Conservation (phyloP, 2,329 filamentous ascomycete species). For the Sordariomycetes sp. region DNA sequence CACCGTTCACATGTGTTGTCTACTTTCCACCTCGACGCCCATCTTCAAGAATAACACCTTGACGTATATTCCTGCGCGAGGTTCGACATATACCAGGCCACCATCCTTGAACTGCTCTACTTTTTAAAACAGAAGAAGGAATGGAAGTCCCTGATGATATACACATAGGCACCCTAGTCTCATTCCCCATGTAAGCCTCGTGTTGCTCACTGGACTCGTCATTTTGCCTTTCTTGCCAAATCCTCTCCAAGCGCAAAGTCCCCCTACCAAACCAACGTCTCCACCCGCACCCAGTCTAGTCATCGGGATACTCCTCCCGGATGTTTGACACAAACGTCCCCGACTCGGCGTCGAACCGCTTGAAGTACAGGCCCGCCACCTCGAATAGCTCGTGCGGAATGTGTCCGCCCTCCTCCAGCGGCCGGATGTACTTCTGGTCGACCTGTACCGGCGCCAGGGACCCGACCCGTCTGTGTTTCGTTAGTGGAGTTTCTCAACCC, state of each 20-base stretch:
- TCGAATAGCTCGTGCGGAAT: slow-evolving; percentile 50
- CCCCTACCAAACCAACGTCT: not conserved
- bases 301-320: slow-evolving; percentile 74
- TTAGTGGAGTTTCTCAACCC: slow-evolving; percentile 21
- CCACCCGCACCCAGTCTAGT: slow-evolving; percentile 32
- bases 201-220: too few relatives aligned
- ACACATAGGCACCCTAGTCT: too few relatives aligned
- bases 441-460: slow-evolving; percentile 29
- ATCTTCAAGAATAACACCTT: too few relatives aligned
- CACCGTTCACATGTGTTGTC: too few relatives aligned
- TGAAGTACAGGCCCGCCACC: slow-evolving; percentile 78
- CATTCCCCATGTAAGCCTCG: too few relatives aligned
- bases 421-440: slow-evolving; percentile 58
- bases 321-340: slow-evolving; percentile 74
- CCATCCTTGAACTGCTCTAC: too few relatives aligned
- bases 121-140: too few relatives aligned
- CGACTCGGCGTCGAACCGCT: slow-evolving; percentile 60
- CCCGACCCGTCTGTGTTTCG: slow-evolving; percentile 2
- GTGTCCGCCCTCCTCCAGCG: slow-evolving; percentile 28
- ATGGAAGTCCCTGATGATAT: too few relatives aligned
- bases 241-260: not conserved
- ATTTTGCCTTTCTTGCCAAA: not conserved
- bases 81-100: too few relatives aligned
- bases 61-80: too few relatives aligned
- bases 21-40: too few relatives aligned